These are phyloP conservation scores for Annulohypoxylon moriforme DNA, from an alignment of 495 filamentous ascomycete genomes.

Conservation along the genomic window DNA sequence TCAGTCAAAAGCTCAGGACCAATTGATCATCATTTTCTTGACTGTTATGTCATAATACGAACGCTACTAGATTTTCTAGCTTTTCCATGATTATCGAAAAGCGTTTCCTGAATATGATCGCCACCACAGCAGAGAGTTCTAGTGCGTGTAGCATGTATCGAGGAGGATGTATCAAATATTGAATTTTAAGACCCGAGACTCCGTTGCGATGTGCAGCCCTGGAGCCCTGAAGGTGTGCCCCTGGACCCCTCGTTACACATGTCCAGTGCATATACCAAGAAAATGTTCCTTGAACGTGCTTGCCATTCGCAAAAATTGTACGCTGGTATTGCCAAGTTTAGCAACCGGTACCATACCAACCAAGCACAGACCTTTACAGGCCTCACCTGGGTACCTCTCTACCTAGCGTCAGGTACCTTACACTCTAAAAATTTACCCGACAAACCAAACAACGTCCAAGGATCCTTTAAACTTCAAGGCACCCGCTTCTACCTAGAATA, in stretches of 20 bases:
- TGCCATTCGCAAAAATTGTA: slow-evolving; percentile 1
- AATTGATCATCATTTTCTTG: slow-evolving; percentile 25
- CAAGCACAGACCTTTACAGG: slow-evolving; percentile 28
- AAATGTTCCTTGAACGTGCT: slow-evolving; percentile 6
- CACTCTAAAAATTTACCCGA: slow-evolving; percentile 41
- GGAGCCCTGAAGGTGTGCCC: background rate
- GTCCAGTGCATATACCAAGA: slow-evolving; percentile 8
- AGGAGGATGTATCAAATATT: background rate
- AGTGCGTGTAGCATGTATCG: background rate
- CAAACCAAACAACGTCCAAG: slow-evolving; percentile 11
- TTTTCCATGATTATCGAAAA: background rate
- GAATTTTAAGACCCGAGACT: background rate
- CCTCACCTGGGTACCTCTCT: no score
- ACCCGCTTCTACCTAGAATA: slow-evolving; percentile 32
- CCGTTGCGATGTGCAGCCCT: slow-evolving; percentile 1
- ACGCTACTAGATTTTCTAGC: background rate
- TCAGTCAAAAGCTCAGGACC: slow-evolving; percentile 23
- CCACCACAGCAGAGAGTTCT: background rate
- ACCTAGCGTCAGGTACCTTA: slow-evolving; percentile 4
- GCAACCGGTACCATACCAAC: slow-evolving; percentile 5
- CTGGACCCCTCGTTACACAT: slow-evolving; percentile 35
- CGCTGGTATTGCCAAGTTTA: slow-evolving; percentile 21
- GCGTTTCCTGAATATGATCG: slow-evolving; percentile 3
- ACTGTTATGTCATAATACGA: slow-evolving; percentile 27
- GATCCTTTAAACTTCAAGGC: slow-evolving; percentile 23